Evolutionary conservation across 805 yeast genomes (phyloP), one percentile per base, ranked within the genome.

Genomic region (Lipomyces yamanashiensis): DNA sequence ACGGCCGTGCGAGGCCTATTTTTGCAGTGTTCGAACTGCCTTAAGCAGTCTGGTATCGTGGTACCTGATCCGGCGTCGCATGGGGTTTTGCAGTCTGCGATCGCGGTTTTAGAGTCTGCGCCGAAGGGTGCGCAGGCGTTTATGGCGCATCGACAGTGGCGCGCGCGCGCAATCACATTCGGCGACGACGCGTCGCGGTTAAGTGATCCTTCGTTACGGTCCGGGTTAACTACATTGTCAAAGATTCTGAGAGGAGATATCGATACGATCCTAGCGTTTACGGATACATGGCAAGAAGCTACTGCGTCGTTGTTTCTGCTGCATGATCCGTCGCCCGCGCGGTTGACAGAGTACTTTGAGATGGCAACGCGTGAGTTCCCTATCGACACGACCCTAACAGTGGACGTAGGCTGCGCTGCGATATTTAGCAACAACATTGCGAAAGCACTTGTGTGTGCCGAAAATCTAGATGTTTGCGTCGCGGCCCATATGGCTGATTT

Each of bases 231-330:
- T 2, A 63, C 67, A n/a, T 49, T 76, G n/a, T 58, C 71, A 10
- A 59, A 63, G 10, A 64, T 76, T 10, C 59, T 75, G 37, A 47
- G 64, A 6, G 78, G 78, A 7, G 74, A 75, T 23, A 43, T 45
- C 15, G 71, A 70, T 3, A 66, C 75, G 7, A 68, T 75, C 19
- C 37, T 70, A 23, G 65, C 67, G 21, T 54, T 61, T 1, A 49
- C 70, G 21, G 68, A 66, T 28, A 65, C 73, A n/a, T 75, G 78
- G 78, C 73, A 66, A 48, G 77, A 74, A 40, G 72, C 71, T 13
- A 54, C 74, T 12, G 73, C 71, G 1, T 72, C 76, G 7, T 59
- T 74, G 40, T 63, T 73, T 56, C 60, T 64, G 56, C 72, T 71
- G 40, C 70, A 66, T 43, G 78, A 75, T 53, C 74, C 77, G 8